These are phyloP conservation scores for Malus sylvestris DNA, from an alignment of 306 rosid species.

Conservation along the genomic window DNA sequence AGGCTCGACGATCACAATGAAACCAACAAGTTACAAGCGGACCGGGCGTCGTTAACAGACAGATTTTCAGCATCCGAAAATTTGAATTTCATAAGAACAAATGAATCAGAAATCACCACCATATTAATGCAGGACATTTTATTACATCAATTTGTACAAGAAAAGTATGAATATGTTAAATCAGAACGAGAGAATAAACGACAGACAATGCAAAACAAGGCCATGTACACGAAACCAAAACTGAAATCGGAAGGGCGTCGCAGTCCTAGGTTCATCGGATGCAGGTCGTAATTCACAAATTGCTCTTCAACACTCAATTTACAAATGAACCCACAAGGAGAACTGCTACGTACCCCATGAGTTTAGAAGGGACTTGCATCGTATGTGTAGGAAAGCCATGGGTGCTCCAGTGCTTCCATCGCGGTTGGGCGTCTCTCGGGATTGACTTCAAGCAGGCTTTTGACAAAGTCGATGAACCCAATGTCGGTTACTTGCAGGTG, in stretches of 20 bases:
- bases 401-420: slow-evolving; percentile 71
- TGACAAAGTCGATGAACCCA: slow-evolving; percentile 59
- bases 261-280: background rate
- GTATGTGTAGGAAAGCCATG: slow-evolving; percentile 78
- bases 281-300: background rate
- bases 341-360: slow-evolving; percentile 21
- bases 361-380: slow-evolving; percentile 24
- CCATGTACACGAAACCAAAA: slow-evolving; percentile 19
- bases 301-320: slow-evolving; percentile 13
- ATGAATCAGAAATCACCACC: background rate
- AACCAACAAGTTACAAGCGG: background rate
- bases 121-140: background rate
- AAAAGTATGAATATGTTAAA: background rate
- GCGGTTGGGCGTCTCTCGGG: slow-evolving; percentile 78
- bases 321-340: background rate
- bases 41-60: background rate
- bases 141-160: slow-evolving; percentile 8
- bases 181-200: background rate
- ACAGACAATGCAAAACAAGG: background rate
- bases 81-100: background rate
- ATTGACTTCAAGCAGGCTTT: slow-evolving; percentile 58
- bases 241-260: slow-evolving; percentile 1
- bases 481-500: slow-evolving; percentile 54
- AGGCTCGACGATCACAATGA: too few relatives aligned
- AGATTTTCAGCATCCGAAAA: background rate